Conservation (phyloP, 2,329 filamentous ascomycete genomes). For the Clonostachys rosea region DNA sequence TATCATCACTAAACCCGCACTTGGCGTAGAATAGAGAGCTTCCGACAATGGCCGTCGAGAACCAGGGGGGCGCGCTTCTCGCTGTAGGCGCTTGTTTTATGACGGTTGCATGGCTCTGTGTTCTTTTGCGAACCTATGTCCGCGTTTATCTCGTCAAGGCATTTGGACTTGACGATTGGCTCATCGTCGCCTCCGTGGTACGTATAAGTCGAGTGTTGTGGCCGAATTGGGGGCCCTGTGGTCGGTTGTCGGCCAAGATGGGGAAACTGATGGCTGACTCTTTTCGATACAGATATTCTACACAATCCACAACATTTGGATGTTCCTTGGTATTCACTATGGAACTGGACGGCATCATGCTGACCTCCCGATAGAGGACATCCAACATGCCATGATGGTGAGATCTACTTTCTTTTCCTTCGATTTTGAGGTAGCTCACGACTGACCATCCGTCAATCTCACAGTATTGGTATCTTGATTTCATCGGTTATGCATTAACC, state of each 20-base stretch:
- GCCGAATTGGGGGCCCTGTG: no score
- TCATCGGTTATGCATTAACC: constrained; percentile 25
- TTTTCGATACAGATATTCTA: constrained; percentile 19
- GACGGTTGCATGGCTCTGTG: constrained; percentile 15
- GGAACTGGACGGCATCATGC: constrained; percentile 31
- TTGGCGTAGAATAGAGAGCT: no score
- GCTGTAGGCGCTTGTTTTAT: constrained; percentile 22
- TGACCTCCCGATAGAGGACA: constrained; percentile 18
- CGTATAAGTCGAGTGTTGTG: neutral
- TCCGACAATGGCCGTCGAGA: constrained; percentile 13
- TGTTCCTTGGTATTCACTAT: constrained; percentile 26
- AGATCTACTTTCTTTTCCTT: neutral
- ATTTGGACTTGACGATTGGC: constrained; percentile 32
- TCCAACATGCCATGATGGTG: constrained; percentile 26
- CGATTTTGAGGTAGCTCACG: neutral
- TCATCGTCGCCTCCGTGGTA: constrained; percentile 28
- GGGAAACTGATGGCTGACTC: neutral
- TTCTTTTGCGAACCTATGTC: constrained; percentile 24
- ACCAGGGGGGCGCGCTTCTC: constrained; percentile 23
- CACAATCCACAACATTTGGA: constrained; percentile 22
- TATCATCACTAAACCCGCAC: no score
- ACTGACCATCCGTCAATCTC: no score
- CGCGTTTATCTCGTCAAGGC: constrained; percentile 24
- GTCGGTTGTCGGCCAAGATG: no score
- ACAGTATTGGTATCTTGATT: constrained; percentile 30